Evolutionary conservation across 148 eudicot species (phyloP).

Genomic region (Arctostaphylos glauca): DNA sequence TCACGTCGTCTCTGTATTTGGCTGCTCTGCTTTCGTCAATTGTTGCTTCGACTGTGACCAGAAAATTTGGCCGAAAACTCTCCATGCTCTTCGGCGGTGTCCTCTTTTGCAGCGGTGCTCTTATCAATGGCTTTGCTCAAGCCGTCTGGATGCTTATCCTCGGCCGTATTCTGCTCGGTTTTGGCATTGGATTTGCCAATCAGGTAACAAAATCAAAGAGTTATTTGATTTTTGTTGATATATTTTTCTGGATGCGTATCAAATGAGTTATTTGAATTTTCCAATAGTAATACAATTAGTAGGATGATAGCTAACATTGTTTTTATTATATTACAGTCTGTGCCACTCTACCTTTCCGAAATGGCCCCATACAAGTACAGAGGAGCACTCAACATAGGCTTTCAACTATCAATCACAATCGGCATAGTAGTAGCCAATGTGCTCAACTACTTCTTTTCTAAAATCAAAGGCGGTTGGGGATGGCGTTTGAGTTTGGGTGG

Average conservation of each 20-base stretch:
- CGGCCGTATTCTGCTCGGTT: slow-evolving; percentile 40
- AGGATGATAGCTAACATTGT: not conserved
- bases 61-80: slow-evolving; percentile 27
- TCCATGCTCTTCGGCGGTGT: slow-evolving; percentile 39
- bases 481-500: slow-evolving; percentile 45
- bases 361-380: slow-evolving; percentile 49
- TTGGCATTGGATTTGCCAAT: slow-evolving; percentile 44
- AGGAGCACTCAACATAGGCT: slow-evolving; percentile 44
- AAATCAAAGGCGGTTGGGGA: slow-evolving; percentile 38
- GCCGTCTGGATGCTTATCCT: slow-evolving; percentile 33
- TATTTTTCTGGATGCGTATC: not conserved
- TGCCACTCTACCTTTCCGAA: slow-evolving; percentile 46
- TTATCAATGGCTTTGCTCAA: slow-evolving; percentile 29
- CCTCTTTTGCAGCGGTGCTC: slow-evolving; percentile 28
- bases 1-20: slow-evolving; percentile 39
- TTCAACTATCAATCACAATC: slow-evolving; percentile 40
- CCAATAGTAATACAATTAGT: too few relatives aligned
- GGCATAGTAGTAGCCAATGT: slow-evolving; percentile 36
- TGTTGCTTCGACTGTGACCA: slow-evolving; percentile 33
- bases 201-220: too few relatives aligned
- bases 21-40: slow-evolving; percentile 34
- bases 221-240: not conserved
- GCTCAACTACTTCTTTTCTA: slow-evolving; percentile 38
- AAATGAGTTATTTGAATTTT: too few relatives aligned
- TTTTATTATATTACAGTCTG: slow-evolving; percentile 29